phyloP scores from a whole-genome alignment of 306 rosid species.

The Casuarina glauca region DNA sequence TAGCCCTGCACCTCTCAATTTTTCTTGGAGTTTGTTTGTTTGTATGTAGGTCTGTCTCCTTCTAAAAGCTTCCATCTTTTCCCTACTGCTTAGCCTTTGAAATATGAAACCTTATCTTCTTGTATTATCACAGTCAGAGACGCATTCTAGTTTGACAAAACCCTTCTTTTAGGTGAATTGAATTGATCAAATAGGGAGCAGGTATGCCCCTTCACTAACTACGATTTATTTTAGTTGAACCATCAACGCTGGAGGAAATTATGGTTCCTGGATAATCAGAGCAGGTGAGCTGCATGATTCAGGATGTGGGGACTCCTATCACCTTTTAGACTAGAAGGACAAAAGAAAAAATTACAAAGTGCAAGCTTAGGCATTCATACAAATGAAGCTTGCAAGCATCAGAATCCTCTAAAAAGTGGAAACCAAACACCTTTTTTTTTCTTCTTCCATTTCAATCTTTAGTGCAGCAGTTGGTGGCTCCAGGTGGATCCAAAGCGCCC shows the following conservation, averaged over 20 bases:
- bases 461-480: not conserved
- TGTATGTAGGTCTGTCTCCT: not conserved
- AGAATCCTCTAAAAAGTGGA: not conserved
- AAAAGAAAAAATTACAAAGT: no score
- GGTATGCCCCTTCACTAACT: not conserved
- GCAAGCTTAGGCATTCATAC: no score
- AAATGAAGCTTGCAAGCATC: not conserved
- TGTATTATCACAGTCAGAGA: not conserved
- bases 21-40: slow-evolving; percentile 19
- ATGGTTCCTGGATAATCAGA: no score
- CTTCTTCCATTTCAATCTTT: not conserved
- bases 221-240: not conserved
- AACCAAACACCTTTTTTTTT: not conserved
- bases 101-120: not conserved
- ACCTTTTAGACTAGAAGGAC: no score
- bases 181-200: slow-evolving; percentile 24
- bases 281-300: no score
- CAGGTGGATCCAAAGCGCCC: slow-evolving; percentile 15
- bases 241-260: not conserved
- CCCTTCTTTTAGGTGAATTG: slow-evolving; percentile 1
- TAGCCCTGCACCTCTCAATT: slow-evolving; percentile 15
- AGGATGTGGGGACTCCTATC: no score
- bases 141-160: not conserved
- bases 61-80: not conserved
- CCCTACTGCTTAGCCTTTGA: not conserved